Evolutionary conservation across 352 stramenopile genomes (phyloP).

Genomic region (Salisapilia sapeloensis): DNA sequence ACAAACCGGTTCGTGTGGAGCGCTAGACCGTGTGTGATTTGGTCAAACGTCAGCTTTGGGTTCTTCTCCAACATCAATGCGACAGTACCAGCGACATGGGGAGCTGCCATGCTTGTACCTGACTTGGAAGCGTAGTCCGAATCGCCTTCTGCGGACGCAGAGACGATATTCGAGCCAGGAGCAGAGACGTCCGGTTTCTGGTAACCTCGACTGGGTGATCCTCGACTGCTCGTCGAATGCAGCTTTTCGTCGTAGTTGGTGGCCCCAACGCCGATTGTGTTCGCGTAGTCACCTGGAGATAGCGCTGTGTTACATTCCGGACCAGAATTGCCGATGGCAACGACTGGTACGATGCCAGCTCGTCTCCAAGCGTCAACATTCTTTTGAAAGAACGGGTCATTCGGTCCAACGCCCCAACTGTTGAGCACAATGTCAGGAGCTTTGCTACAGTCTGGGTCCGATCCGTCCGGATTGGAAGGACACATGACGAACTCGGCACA

Average conservation of each 20-base stretch:
- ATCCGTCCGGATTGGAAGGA: slow-evolving; percentile 2
- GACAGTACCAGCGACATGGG: slow-evolving; percentile 10
- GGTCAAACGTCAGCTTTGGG: slow-evolving; percentile 12
- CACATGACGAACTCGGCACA: slow-evolving; percentile 12
- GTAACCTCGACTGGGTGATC: slow-evolving; percentile 2
- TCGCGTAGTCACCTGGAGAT: slow-evolving; percentile 10
- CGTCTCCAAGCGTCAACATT: slow-evolving; percentile 10
- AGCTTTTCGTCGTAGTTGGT: slow-evolving; percentile 7
- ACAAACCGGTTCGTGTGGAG: too few species aligned
- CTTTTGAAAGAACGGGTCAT: slow-evolving; percentile 5
- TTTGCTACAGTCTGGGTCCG: slow-evolving; percentile 12
- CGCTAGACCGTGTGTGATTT: slow-evolving; percentile 3
- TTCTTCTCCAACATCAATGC: slow-evolving; percentile 12
- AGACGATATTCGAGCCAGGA: slow-evolving; percentile 6
- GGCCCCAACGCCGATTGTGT: slow-evolving; percentile 14
- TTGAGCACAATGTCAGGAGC: slow-evolving; percentile 19
- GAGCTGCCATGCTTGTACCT: slow-evolving; percentile 12
- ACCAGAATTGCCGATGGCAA: slow-evolving; percentile 13
- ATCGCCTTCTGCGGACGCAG: slow-evolving; percentile 1
- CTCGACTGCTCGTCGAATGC: slow-evolving; percentile 11
- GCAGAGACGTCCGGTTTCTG: slow-evolving; percentile 13
- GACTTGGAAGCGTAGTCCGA: slow-evolving; percentile 1
- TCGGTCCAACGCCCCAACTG: slow-evolving; percentile 9
- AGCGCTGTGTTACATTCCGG: slow-evolving; percentile 8
- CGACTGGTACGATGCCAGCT: slow-evolving; percentile 15